A percentile compares a stretch with the other conserved stretches of the same genome.
Evolutionary conservation across 495 filamentous ascomycete genomes (phyloP).

Genomic region (Aspergillus sclerotioniger): DNA sequence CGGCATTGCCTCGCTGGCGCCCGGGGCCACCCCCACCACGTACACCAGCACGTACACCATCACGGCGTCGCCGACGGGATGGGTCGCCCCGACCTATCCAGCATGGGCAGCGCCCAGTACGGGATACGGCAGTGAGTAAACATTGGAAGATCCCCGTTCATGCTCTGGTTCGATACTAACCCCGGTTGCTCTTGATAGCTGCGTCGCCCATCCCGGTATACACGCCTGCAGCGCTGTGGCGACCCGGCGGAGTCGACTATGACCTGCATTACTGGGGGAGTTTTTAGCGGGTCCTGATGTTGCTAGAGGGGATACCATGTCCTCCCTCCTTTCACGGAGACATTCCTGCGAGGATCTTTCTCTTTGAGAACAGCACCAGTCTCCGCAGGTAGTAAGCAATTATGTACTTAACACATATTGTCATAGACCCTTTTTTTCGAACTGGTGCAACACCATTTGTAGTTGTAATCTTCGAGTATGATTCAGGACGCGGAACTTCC

Average conservation of each 20-base stretch:
- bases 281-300: conserved; percentile 6
- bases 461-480: too few species aligned
- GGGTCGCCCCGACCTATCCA: conserved; percentile 22
- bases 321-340: too few species aligned
- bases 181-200: conserved; percentile 5
- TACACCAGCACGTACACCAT: conserved; percentile 30
- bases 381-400: too few species aligned
- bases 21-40: conserved; percentile 15
- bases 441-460: too few species aligned
- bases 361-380: too few species aligned
- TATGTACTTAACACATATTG: too few species aligned
- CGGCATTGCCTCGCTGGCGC: conserved; percentile 21
- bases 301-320: not conserved
- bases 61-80: conserved; percentile 27
- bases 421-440: too few species aligned
- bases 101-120: conserved; percentile 29
- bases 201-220: conserved; percentile 30
- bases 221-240: conserved; percentile 25
- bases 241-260: conserved; percentile 26
- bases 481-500: too few species aligned
- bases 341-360: too few species aligned
- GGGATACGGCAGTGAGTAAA: conserved; percentile 29
- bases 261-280: conserved; percentile 31
- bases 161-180: not conserved
- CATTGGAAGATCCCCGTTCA: not conserved